A percentile compares a stretch with the other conserved stretches of the same genome.
Evolutionary conservation across 345 rosid species (phyloP).

Genomic region (Hirschfeldia incana): DNA sequence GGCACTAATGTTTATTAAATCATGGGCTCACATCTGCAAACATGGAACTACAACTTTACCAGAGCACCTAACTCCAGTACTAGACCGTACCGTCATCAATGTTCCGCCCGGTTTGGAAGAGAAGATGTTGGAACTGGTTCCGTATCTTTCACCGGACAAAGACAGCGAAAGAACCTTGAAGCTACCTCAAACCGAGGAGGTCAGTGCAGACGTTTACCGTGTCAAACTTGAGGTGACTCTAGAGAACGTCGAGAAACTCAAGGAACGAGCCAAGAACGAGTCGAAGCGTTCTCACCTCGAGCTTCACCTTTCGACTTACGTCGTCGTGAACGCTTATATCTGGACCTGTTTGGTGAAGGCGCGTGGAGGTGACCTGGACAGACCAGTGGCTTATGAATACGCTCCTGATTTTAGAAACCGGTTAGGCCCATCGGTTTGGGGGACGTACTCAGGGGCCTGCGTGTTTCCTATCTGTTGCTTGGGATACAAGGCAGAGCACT

Average conservation of each 20-base stretch:
- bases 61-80: not conserved
- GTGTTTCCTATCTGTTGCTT: not conserved
- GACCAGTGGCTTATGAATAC: not conserved
- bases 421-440: not conserved
- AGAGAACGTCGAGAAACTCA: not conserved
- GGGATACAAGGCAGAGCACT: not conserved
- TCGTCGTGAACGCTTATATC: not conserved
- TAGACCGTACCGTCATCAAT: not conserved
- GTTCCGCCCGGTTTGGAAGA: not conserved
- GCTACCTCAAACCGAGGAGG: not conserved
- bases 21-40: not conserved
- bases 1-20: not conserved
- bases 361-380: not conserved
- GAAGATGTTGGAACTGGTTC: not conserved
- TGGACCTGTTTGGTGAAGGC: not conserved
- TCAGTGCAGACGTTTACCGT: not conserved
- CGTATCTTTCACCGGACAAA: not conserved
- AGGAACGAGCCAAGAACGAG: not conserved
- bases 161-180: not conserved
- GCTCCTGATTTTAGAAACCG: not conserved
- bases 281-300: not conserved
- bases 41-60: not conserved
- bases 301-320: not conserved
- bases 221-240: not conserved
- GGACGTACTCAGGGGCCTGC: not conserved